These are phyloP conservation scores for Penicillium frequentans DNA, from an alignment of 2,329 filamentous ascomycete genomes.

Conservation along the genomic window DNA sequence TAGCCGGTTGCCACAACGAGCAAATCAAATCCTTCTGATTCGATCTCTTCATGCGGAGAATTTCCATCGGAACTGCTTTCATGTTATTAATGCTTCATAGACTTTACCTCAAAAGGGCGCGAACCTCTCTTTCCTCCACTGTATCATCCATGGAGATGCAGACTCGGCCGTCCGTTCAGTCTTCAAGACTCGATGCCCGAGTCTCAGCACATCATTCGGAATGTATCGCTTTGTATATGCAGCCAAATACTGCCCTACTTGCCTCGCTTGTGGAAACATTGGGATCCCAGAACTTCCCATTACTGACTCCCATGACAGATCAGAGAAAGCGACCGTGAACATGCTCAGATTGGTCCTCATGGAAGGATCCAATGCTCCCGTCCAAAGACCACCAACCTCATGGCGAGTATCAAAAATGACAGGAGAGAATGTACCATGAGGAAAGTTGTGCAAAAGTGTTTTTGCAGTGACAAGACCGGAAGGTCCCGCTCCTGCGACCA, in stretches of 20 bases:
- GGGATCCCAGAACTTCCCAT: conserved; percentile 47
- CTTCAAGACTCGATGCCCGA: conserved; percentile 47
- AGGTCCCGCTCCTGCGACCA: conserved; percentile 61
- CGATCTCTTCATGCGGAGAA: not conserved
- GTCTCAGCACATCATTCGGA: conserved; percentile 45
- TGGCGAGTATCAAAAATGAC: conserved; percentile 67
- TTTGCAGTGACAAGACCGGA: conserved; percentile 71
- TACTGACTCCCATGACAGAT: conserved; percentile 66
- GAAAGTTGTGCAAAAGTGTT: conserved; percentile 64
- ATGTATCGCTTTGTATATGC: conserved; percentile 63
- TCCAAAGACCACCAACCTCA: conserved; percentile 76
- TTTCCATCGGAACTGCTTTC: not conserved
- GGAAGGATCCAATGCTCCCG: conserved; percentile 58
- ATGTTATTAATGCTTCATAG: not conserved
- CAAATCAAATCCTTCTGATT: conserved; percentile 60
- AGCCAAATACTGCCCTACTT: conserved; percentile 71
- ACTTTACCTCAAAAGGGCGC: not conserved
- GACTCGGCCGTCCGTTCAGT: conserved; percentile 23
- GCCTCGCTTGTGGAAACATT: conserved; percentile 73
- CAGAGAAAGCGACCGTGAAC: conserved; percentile 64
- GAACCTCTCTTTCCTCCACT: conserved; percentile 27
- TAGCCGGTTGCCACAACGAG: conserved; percentile 74
- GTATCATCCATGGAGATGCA: conserved; percentile 42
- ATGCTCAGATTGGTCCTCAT: conserved; percentile 66
- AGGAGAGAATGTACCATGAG: conserved; percentile 60